A percentile compares a stretch with the other conserved stretches of the same genome.
Conservation (phyloP, 306 rosid species). For the Hippophae rhamnoides region DNA sequence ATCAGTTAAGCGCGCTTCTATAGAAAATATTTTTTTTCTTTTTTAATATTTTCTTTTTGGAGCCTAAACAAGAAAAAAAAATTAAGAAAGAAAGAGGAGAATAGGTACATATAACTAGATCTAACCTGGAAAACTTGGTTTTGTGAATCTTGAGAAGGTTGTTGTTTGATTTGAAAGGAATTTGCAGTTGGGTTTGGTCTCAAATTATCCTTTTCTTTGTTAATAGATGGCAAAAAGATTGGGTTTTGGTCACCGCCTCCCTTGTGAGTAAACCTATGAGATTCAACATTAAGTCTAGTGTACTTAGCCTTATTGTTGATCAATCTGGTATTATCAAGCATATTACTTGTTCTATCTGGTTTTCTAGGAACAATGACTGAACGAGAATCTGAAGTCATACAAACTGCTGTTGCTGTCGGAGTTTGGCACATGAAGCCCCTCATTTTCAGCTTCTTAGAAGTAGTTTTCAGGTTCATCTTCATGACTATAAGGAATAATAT, state of each 20-base stretch:
- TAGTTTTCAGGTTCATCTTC: conserved; percentile 31
- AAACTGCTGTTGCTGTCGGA: conserved; percentile 59
- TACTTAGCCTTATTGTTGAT: conserved; percentile 35
- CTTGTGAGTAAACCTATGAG: conserved; percentile 17
- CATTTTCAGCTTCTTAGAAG: conserved; percentile 20
- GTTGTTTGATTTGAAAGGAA: conserved; percentile 26
- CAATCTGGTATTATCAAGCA: conserved; percentile 25
- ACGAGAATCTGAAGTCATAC: conserved; percentile 45
- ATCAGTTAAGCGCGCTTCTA: too few relatives aligned
- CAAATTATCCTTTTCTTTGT: conserved; percentile 7
- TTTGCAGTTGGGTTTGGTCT: conserved; percentile 12
- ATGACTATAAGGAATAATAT: neutral
- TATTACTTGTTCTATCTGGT: conserved; percentile 12
- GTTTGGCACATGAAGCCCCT: conserved; percentile 76
- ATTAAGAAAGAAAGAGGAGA: too few relatives aligned
- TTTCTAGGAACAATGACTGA: conserved; percentile 44
- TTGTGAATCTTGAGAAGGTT: neutral
- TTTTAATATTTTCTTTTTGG: too few relatives aligned
- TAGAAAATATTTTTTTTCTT: too few relatives aligned
- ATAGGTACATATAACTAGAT: too few relatives aligned
- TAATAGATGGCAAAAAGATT: conserved; percentile 17
- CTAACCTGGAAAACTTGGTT: too few relatives aligned
- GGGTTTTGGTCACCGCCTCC: neutral
- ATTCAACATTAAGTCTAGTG: conserved; percentile 52
- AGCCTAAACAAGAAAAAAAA: too few relatives aligned